These are phyloP conservation scores for Alternaria triticimaculans DNA, from an alignment of 2,329 filamentous ascomycete genomes.

Conservation along the genomic window DNA sequence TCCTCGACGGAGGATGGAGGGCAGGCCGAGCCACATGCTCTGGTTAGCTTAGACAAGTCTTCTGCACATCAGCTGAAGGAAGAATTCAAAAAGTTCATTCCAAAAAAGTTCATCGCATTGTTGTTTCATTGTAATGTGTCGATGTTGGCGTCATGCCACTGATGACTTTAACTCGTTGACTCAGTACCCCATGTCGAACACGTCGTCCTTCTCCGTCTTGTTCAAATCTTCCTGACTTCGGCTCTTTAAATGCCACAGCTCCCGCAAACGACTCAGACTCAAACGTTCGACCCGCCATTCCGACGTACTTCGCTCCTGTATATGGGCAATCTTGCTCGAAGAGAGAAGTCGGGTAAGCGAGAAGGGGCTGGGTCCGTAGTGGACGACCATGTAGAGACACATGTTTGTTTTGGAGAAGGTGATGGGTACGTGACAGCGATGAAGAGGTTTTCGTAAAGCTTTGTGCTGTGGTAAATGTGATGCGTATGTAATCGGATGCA, in stretches of 20 bases:
- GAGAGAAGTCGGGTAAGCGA: background rate
- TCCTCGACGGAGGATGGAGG: constrained; percentile 27
- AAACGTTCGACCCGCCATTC: background rate
- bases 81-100: constrained; percentile 31
- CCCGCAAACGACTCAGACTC: background rate
- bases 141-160: background rate
- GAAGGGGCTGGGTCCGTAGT: background rate
- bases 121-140: background rate
- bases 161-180: background rate
- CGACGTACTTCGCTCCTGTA: background rate
- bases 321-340: no score
- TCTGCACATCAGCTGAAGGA: constrained; percentile 28
- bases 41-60: constrained; percentile 40
- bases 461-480: background rate
- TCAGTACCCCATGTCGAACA: background rate
- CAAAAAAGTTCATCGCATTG: background rate
- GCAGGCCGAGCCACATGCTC: constrained; percentile 40
- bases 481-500: background rate
- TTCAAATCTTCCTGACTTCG: background rate
- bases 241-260: background rate
- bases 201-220: background rate
- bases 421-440: no score
- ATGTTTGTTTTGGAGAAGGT: background rate
- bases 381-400: background rate
- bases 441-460: background rate